phyloP scores from a whole-genome alignment of 306 rosid genomes.

The Cajanus cajan region DNA sequence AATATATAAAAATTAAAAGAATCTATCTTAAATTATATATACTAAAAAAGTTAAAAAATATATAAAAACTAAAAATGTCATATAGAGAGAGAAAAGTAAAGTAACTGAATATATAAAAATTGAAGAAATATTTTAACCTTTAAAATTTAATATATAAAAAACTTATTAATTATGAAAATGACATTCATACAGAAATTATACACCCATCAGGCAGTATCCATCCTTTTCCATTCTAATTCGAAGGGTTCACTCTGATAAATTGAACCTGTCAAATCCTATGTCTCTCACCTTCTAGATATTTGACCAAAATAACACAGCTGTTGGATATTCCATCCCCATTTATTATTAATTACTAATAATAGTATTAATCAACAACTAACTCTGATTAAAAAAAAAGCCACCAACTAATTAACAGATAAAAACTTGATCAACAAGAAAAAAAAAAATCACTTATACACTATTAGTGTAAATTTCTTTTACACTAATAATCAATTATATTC shows the following conservation, averaged over 20 bases:
- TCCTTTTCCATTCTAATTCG: not conserved
- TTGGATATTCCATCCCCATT: not conserved
- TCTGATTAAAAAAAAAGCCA: not conserved
- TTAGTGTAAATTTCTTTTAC: too few species aligned
- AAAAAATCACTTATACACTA: too few species aligned
- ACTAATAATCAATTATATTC: too few species aligned
- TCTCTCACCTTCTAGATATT: slow-evolving; percentile 29
- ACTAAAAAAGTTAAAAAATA: too few species aligned
- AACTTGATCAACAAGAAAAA: too few species aligned
- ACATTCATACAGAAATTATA: not conserved
- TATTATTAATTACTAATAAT: not conserved
- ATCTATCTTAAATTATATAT: too few species aligned
- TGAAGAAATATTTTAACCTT: too few species aligned
- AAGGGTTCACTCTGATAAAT: not conserved
- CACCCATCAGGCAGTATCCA: not conserved
- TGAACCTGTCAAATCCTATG: slow-evolving; percentile 6
- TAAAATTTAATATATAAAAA: not conserved
- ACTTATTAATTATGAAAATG: not conserved
- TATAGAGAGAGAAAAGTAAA: too few species aligned
- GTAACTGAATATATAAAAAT: too few species aligned
- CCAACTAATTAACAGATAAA: too few species aligned
- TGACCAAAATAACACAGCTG: slow-evolving; percentile 25
- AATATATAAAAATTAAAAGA: too few species aligned
- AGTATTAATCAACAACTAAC: not conserved
- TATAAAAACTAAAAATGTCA: too few species aligned